phyloP scores from a whole-genome alignment of 768 basidiomycete genomes.

The Lanmaoa rubissima region DNA sequence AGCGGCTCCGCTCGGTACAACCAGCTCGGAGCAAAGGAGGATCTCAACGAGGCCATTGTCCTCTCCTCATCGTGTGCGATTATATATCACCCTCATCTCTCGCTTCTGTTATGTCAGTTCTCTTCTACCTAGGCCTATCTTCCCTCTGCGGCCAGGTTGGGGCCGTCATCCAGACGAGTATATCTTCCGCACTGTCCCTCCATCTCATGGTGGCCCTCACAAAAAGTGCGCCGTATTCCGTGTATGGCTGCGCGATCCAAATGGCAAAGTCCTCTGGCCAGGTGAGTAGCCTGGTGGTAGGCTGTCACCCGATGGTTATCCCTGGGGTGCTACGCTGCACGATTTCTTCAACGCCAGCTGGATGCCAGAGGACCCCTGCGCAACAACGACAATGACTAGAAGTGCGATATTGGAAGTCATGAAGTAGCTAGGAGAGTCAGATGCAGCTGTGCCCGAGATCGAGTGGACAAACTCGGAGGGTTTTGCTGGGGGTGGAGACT shows the following conservation, averaged over 20 bases:
- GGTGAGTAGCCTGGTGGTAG: constrained; percentile 8
- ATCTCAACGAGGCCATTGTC: too few relatives aligned
- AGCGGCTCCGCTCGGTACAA: too few relatives aligned
- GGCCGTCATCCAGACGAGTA: constrained; percentile 6
- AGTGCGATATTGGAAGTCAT: constrained; percentile 18
- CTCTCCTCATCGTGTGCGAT: too few relatives aligned
- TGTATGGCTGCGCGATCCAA: constrained; percentile 24
- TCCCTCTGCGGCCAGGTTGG: constrained; percentile 1
- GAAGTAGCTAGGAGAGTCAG: constrained; percentile 16
- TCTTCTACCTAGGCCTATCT: not conserved
- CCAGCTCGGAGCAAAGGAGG: too few relatives aligned
- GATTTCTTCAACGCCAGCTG: constrained; percentile 22
- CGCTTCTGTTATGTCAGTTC: too few relatives aligned
- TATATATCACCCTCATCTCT: too few relatives aligned
- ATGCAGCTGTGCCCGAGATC: constrained; percentile 13
- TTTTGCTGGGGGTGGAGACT: constrained; percentile 13
- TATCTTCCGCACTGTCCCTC: not conserved
- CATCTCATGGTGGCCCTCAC: not conserved
- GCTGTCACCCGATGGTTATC: constrained; percentile 17
- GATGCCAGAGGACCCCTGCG: not conserved
- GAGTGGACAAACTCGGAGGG: constrained; percentile 25
- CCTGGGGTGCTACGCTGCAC: constrained; percentile 30
- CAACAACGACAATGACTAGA: constrained; percentile 12
- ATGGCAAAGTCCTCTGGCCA: constrained; percentile 8
- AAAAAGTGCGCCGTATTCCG: constrained; percentile 22